Conservation (phyloP, 2,329 filamentous ascomycete species). For the Xylaria sp. region DNA sequence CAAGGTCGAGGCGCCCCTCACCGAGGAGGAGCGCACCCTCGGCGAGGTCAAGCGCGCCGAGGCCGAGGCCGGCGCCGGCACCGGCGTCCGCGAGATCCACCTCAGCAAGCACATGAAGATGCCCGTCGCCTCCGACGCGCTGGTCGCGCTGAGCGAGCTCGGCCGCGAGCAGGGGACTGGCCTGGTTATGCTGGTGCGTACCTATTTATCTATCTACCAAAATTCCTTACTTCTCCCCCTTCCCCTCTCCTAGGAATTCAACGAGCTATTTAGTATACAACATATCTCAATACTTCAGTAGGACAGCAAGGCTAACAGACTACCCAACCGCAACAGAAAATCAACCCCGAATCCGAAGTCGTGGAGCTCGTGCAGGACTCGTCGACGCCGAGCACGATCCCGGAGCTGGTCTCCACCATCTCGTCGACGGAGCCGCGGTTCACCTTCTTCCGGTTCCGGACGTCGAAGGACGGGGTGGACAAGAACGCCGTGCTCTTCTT, state of each 20-base stretch:
- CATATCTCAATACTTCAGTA: too few relatives aligned
- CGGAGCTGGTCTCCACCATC: conserved; percentile 62
- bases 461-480: conserved; percentile 51
- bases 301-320: neutral
- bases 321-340: conserved; percentile 54
- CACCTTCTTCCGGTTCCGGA: conserved; percentile 71
- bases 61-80: conserved; percentile 72
- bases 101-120: conserved; percentile 60
- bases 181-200: conserved; percentile 68
- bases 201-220: neutral
- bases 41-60: conserved; percentile 76
- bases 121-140: conserved; percentile 64
- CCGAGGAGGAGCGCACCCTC: conserved; percentile 74
- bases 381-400: conserved; percentile 55
- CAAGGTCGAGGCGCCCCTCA: conserved; percentile 68
- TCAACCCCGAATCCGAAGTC: conserved; percentile 70
- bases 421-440: conserved; percentile 72
- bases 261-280: too few relatives aligned
- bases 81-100: conserved; percentile 60
- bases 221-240: conserved; percentile 5
- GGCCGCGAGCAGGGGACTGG: conserved; percentile 52
- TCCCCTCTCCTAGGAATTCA: neutral
- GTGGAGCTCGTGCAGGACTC: conserved; percentile 65
- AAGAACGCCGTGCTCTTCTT: conserved; percentile 72
- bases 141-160: conserved; percentile 65